Percentiles rank a stretch among this genome's conserved stretches.
phyloP scores from a whole-genome alignment of 805 yeast species.

The Cyberlindnera mycetangii region DNA sequence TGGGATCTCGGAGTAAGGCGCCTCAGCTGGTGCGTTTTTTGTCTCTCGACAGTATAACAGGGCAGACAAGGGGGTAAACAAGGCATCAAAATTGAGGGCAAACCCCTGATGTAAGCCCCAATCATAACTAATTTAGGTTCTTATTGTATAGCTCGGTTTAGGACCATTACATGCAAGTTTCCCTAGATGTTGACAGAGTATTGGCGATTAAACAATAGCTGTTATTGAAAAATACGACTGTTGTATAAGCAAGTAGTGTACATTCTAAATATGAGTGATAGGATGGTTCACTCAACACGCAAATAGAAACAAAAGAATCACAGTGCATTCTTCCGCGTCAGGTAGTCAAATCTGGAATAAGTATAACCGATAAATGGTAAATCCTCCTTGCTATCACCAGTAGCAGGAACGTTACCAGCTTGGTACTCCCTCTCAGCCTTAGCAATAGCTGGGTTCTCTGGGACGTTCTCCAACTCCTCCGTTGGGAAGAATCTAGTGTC shows the following conservation, averaged over 20 bases:
- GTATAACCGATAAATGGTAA: conserved; percentile 97
- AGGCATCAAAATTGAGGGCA: too few species aligned
- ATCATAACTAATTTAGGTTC: too few species aligned
- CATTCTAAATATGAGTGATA: conserved; percentile 1
- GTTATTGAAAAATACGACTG: conserved; percentile 2
- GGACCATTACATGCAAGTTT: too few species aligned
- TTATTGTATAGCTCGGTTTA: too few species aligned
- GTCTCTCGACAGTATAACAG: too few species aligned
- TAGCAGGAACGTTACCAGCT: conserved; percentile 34
- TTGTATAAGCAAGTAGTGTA: conserved; percentile 28
- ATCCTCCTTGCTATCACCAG: conserved; percentile 68
- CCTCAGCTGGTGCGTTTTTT: too few species aligned
- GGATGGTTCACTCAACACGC: too few species aligned
- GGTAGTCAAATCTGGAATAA: conserved; percentile 88
- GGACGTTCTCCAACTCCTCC: conserved; percentile 91
- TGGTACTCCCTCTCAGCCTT: conserved; percentile 67
- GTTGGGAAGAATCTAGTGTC: conserved; percentile 98
- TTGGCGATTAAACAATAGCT: too few species aligned
- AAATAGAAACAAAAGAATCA: conserved; percentile 13
- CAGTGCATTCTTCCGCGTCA: conserved; percentile 67
- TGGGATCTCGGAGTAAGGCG: too few species aligned
- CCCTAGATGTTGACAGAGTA: too few species aligned
- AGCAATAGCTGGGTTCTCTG: conserved; percentile 78
- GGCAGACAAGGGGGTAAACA: too few species aligned
- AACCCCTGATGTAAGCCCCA: too few species aligned